Evolutionary conservation across 2,329 filamentous ascomycete species (phyloP).

Genomic region (Aspergillus japonicus): DNA sequence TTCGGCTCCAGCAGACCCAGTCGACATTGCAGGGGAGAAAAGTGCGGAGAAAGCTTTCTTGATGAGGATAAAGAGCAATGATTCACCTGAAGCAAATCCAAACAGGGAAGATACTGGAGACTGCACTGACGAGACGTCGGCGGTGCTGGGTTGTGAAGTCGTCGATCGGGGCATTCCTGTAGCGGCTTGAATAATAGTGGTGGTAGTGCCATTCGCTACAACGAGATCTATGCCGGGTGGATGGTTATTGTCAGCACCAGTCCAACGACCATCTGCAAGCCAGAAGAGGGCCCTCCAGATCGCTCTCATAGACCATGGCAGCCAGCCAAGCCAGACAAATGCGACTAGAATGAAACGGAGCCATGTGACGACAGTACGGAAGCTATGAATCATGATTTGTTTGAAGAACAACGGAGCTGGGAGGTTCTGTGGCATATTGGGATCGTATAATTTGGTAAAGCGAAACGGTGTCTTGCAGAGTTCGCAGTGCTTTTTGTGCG

Average conservation of each 20-base stretch:
- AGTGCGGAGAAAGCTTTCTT: slow-evolving; percentile 44
- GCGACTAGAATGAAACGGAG: slow-evolving; percentile 73
- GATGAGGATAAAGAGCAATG: slow-evolving; percentile 46
- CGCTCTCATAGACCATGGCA: slow-evolving; percentile 87
- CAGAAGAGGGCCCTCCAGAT: slow-evolving; percentile 95
- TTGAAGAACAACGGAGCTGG: slow-evolving; percentile 78
- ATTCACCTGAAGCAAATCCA: slow-evolving; percentile 45
- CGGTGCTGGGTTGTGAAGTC: slow-evolving; percentile 24
- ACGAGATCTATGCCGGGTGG: slow-evolving; percentile 22
- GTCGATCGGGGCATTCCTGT: slow-evolving; percentile 26
- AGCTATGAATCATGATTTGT: slow-evolving; percentile 71
- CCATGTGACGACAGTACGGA: slow-evolving; percentile 73
- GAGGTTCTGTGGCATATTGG: slow-evolving; percentile 83
- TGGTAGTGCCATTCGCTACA: slow-evolving; percentile 29
- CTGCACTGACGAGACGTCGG: slow-evolving; percentile 31
- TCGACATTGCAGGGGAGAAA: slow-evolving; percentile 33
- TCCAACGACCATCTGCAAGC: slow-evolving; percentile 77
- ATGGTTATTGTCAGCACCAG: slow-evolving; percentile 30
- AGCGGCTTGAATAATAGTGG: slow-evolving; percentile 20
- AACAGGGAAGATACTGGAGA: slow-evolving; percentile 42
- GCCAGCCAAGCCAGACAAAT: slow-evolving; percentile 82
- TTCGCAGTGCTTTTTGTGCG: slow-evolving; percentile 99
- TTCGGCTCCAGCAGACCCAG: slow-evolving; percentile 26
- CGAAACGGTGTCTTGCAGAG: slow-evolving; percentile 97
- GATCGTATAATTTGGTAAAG: slow-evolving; percentile 96